Conservation (phyloP, 2,329 filamentous ascomycete species). For the Incumbomyces lentus region DNA sequence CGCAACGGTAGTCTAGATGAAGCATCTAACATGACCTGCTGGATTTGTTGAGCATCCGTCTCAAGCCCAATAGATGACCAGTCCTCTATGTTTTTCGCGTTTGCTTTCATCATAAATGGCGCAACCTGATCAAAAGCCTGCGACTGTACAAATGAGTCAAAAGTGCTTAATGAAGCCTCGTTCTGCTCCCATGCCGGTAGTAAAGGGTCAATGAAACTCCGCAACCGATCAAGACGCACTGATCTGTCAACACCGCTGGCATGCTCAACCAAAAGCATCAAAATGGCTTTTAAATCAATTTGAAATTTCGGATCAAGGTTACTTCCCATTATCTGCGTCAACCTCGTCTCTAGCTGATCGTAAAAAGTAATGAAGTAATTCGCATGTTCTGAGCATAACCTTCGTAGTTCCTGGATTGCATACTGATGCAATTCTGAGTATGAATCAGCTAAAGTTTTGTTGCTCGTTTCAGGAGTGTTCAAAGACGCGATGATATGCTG, state of each 20-base stretch:
- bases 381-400: slow-evolving; percentile 80
- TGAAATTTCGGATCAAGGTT: slow-evolving; percentile 70
- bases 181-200: slow-evolving; percentile 68
- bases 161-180: slow-evolving; percentile 58
- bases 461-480: slow-evolving; percentile 60
- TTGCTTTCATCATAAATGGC: slow-evolving; percentile 61
- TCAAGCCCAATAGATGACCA: slow-evolving; percentile 75
- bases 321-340: slow-evolving; percentile 67
- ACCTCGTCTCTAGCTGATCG: slow-evolving; percentile 70
- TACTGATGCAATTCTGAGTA: slow-evolving; percentile 80
- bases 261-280: slow-evolving; percentile 93
- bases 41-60: slow-evolving; percentile 65
- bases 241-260: slow-evolving; percentile 61
- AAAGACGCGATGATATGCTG: slow-evolving; percentile 83
- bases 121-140: slow-evolving; percentile 73
- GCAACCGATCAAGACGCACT: slow-evolving; percentile 61
- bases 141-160: slow-evolving; percentile 67
- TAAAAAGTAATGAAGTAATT: slow-evolving; percentile 84
- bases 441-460: slow-evolving; percentile 69
- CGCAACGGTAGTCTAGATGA: slow-evolving; percentile 62
- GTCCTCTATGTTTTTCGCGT: slow-evolving; percentile 66
- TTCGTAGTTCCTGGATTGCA: slow-evolving; percentile 77
- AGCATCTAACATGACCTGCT: slow-evolving; percentile 65
- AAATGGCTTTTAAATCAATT: slow-evolving; percentile 76
- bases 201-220: slow-evolving; percentile 72